Evolutionary conservation across 768 basidiomycete genomes (phyloP), one percentile per base, ranked within the genome.

Genomic region (Lactarius quietus): DNA sequence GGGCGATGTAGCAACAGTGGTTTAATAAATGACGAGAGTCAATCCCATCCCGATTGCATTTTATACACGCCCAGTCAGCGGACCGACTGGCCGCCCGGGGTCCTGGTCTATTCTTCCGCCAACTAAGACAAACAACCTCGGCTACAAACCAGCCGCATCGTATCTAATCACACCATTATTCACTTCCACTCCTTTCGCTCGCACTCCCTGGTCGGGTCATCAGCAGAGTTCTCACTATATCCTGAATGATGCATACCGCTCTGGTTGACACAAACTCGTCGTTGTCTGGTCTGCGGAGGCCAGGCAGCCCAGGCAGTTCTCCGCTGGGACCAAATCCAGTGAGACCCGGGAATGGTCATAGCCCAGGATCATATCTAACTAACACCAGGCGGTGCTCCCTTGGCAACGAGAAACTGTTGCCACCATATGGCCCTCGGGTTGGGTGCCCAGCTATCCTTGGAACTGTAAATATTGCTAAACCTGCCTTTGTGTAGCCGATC

Each of bases 191-290:
- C 57, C 48, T n/a, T 39, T 36, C 10, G 23, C 38, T 77, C 78
- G 88, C 84, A 85, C 84, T 20, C 84, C 76, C 88, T 89, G 68
- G 29, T 41, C 62, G 23, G 45, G 51, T 48, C 52, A 57, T 61
- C 20, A 63, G 38, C 31, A 6, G 14, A 53, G 43, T 56, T 18
- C n/a, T n/a, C 8, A 43, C 26, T 14, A 43, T n/a, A 12, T 20
- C 35, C 31, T 36, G 31, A 28, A 48, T 38, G 35, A 35, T 15
- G 76, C 90, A 78, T 71, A 92, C 90, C 71, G 78, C 78, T 67
- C 92, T 91, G 10, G 92, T 92, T 60, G 92, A 93, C 86, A 91
- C 86, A 66, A 93, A 90, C 70, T 93, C 92, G 70, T 94, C 92
- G 69, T 91, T 91, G 73, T 93, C 92, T 17, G 92, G 90, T 43